Base-by-base conservation (phyloP, 805 yeast species). In the Dipodascus albidus region DNA sequence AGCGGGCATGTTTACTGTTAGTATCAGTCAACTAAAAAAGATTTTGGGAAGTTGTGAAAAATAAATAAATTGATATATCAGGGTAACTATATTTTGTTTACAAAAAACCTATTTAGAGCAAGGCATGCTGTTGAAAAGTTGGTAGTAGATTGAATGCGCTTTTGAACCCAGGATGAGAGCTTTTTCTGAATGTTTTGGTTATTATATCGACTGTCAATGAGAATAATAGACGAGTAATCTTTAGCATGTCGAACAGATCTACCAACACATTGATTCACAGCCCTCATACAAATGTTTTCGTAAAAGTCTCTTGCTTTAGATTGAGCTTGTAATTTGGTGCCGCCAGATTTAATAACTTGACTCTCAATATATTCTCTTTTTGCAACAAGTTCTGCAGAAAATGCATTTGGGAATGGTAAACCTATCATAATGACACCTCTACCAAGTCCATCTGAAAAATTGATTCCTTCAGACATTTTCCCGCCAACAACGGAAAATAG, bases 261-360 rank as follows among this genome's bases (percentile, higher is more conserved):
- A 0, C 97, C 98, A 11, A 91, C 83, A 68, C 95, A 82, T 66
- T 90, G 98, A 64, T 90, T 90, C 0, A 90, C 88, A 0, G 96
- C 85, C 52, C 89, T 79, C 93, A 91, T 85, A 63, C 96, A 89
- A 3, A 87, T 71, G 60, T 86, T 87, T 59, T 89, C 96, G 61
- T 86, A 84, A 60, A 80, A 87, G 31, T 76, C 77, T 23, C 64
- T 64, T 0, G 90, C 86, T 23, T 72, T 72, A 2, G 52, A 59
- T 48, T 55, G 54, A 6, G 73, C 66, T 14, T 58, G 60, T 22
- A 63, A 58, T 9, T 53, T 58, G 1, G 80, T 65, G 0, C 76
- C 77, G 0, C 88, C 87, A 2, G 64, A 64, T 20, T 64, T 67
- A 1, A 75, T n/a, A 0, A 80, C 74, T 42, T 69, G 70, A 1